These are phyloP conservation scores for Penstemon eatonii DNA, from an alignment of 257 asterid species.

Conservation along the genomic window DNA sequence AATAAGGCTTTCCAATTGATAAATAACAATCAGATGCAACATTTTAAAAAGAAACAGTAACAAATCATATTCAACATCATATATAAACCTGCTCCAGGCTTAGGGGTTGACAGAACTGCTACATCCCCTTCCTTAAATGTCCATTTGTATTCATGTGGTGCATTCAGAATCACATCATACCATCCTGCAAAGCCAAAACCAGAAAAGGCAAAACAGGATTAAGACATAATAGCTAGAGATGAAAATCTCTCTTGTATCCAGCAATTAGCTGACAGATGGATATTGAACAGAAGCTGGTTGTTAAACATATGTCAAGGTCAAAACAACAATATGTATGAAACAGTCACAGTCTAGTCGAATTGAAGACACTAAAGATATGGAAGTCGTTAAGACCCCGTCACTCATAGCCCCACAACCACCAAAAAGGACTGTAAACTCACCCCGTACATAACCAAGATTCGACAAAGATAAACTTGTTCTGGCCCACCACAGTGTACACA, in stretches of 20 bases:
- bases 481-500: neutral
- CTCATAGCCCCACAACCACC: neutral
- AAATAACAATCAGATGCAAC: conserved; percentile 16
- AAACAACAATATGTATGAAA: conserved; percentile 1
- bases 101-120: conserved; percentile 92
- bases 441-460: neutral
- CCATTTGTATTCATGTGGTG: conserved; percentile 81
- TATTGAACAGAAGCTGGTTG: neutral
- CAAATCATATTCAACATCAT: neutral
- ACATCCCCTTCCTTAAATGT: conserved; percentile 97
- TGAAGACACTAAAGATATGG: neutral
- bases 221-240: conserved; percentile 7
- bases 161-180: conserved; percentile 85
- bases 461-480: neutral
- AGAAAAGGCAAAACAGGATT: conserved; percentile 20
- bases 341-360: neutral
- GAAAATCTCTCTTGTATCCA: conserved; percentile 13
- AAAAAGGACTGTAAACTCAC: neutral
- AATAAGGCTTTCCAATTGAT: conserved; percentile 21
- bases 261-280: conserved; percentile 20
- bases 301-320: neutral
- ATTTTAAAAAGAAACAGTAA: neutral
- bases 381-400: conserved; percentile 14
- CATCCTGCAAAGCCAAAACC: conserved; percentile 59
- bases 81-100: conserved; percentile 80